A percentile compares a stretch with the other conserved stretches of the same genome.
These are phyloP conservation scores for Aspergillus affinis DNA, from an alignment of 495 filamentous ascomycete species.

Conservation along the genomic window DNA sequence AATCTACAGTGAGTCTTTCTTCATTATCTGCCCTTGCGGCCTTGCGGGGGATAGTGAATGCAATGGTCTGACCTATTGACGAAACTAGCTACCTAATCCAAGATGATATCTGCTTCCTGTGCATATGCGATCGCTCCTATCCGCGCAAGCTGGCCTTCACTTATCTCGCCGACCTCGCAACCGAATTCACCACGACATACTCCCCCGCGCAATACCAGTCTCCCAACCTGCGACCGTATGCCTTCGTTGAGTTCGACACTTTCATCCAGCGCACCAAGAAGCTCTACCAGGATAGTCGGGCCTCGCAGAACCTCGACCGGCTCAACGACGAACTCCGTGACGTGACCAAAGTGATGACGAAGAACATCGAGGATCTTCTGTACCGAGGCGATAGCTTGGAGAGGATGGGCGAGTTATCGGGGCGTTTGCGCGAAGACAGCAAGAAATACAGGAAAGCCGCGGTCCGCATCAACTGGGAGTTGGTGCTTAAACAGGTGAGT, in stretches of 20 bases:
- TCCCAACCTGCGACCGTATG: slow-evolving; percentile 81
- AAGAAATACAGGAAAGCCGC: slow-evolving; percentile 91
- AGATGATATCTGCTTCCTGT: slow-evolving; percentile 80
- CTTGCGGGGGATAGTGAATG: background rate
- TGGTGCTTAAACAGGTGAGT: slow-evolving; percentile 84
- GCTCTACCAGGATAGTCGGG: slow-evolving; percentile 90
- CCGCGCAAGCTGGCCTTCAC: slow-evolving; percentile 98
- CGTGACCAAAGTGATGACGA: slow-evolving; percentile 99
- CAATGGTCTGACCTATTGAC: background rate
- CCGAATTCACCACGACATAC: slow-evolving; percentile 91
- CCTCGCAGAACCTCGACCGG: slow-evolving; percentile 80
- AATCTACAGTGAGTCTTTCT: slow-evolving; percentile 72
- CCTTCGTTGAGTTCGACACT: slow-evolving; percentile 96
- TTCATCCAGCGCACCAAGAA: slow-evolving; percentile 93
- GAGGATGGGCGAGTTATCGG: slow-evolving; percentile 94
- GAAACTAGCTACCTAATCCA: slow-evolving; percentile 75
- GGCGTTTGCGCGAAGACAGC: slow-evolving; percentile 82
- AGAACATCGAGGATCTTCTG: slow-evolving; percentile 98
- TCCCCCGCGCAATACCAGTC: slow-evolving; percentile 66
- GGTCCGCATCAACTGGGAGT: slow-evolving; percentile 97
- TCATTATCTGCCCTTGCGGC: background rate
- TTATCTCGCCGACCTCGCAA: slow-evolving; percentile 88
- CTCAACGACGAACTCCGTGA: slow-evolving; percentile 94
- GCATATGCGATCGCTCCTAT: slow-evolving; percentile 89
- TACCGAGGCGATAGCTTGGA: slow-evolving; percentile 95